Base-by-base conservation (phyloP, 352 stramenopile genomes). In the Phytopythium sindhum region DNA sequence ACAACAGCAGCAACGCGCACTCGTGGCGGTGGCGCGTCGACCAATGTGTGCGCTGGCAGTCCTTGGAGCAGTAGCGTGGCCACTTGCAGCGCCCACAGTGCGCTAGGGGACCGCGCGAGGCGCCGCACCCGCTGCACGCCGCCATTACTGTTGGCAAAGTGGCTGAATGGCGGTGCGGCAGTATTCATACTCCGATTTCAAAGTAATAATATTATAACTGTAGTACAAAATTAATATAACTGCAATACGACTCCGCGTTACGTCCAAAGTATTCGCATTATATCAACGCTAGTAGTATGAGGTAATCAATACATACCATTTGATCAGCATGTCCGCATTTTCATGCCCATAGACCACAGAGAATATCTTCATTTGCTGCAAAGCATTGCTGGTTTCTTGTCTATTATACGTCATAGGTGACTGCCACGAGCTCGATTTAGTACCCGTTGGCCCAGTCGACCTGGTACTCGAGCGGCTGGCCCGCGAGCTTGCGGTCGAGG, bases 401-500 rank as follows among this genome's bases (percentile, higher is more conserved):
- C n/a, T 39, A 6, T 10, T 39, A 39, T 39, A 39, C 10, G 33
- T 39, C 10, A 1, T 39, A 39, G 33, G 14, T 39, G 7, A 10
- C 33, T 39, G 33, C 14, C 14, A n/a, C 57, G 21, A 55, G 26
- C 57, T 57, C 28, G 48, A 23, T 33, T 64, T 66, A 90, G 60
- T 90, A 90, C 0, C 81, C 81, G 0, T 67, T 74, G 2, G 45
- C 9, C 81, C 81, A 90, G 68, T 90, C 72, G 1, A 90, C 70
- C 1, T 50, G 21, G 67, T 83, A 90, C 41, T 74, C 39, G 41
- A 90, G 69, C 11, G 69, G 68, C 57, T 84, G 45, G 10, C 68
- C 48, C 14, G 68, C 60, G 41, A 90, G 66, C 9, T 69, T 78
- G 26, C 60, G 62, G 41, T 84, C 74, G 65, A 88, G 67, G 63